Conservation (phyloP, 2,329 filamentous ascomycete genomes). For the Verticillium nubilum region DNA sequence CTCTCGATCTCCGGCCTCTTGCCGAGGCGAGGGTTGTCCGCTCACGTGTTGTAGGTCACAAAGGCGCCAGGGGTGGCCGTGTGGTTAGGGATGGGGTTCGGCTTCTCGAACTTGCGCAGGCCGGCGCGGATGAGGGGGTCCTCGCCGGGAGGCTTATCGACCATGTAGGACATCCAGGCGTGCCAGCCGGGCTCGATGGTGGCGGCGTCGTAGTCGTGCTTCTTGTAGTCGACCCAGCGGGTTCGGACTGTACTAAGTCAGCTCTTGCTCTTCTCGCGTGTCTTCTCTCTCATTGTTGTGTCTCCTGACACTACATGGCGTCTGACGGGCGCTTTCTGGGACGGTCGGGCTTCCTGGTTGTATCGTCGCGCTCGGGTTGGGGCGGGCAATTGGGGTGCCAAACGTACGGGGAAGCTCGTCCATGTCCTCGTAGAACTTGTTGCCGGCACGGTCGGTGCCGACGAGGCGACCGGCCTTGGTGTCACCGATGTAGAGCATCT, state of each 20-base stretch:
- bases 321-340: no score
- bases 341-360: not conserved
- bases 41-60: slow-evolving; percentile 94
- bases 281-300: not conserved
- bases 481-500: slow-evolving; percentile 82
- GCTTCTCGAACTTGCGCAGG: slow-evolving; percentile 69
- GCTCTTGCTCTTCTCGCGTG: slow-evolving; percentile 4
- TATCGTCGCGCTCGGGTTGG: not conserved
- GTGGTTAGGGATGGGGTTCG: slow-evolving; percentile 64
- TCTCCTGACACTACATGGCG: not conserved
- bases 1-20: no score
- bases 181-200: slow-evolving; percentile 98
- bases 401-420: slow-evolving; percentile 84
- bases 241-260: slow-evolving; percentile 63
- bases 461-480: slow-evolving; percentile 90
- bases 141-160: slow-evolving; percentile 77
- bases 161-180: slow-evolving; percentile 91
- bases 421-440: slow-evolving; percentile 96
- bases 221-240: slow-evolving; percentile 96
- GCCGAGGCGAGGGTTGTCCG: slow-evolving; percentile 17
- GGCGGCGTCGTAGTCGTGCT: slow-evolving; percentile 73
- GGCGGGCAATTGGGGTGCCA: not conserved
- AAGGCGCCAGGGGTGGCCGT: slow-evolving; percentile 75
- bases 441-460: slow-evolving; percentile 83
- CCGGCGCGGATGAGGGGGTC: slow-evolving; percentile 67